phyloP scores from a whole-genome alignment of 2,329 filamentous ascomycete species.

The Diplodia corticola region DNA sequence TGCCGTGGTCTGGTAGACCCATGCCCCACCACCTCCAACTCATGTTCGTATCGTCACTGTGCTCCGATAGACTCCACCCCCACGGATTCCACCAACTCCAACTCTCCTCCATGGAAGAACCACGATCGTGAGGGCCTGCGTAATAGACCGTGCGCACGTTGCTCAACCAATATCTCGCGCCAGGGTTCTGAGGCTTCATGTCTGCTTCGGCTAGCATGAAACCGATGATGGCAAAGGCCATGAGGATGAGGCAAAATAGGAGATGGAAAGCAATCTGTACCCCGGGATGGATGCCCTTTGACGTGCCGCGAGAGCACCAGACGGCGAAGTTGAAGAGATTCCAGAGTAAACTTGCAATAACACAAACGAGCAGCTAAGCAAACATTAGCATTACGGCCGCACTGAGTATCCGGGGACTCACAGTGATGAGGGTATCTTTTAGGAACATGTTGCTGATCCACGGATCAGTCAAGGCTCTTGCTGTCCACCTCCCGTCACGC shows the following conservation, averaged over 20 bases:
- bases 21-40: not conserved
- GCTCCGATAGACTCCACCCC: too few relatives aligned
- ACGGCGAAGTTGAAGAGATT: not conserved
- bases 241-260: not conserved
- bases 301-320: not conserved
- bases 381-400: not conserved
- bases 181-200: not conserved
- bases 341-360: not conserved
- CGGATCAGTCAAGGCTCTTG: not conserved
- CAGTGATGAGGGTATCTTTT: not conserved
- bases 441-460: not conserved
- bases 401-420: not conserved
- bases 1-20: too few relatives aligned
- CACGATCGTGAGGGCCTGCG: not conserved
- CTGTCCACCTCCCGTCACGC: not conserved
- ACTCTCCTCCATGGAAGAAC: too few relatives aligned
- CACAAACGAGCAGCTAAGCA: not conserved
- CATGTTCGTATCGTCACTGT: too few relatives aligned
- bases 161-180: not conserved
- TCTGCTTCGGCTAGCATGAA: not conserved
- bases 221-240: not conserved
- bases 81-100: too few relatives aligned
- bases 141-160: not conserved
- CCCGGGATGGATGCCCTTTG: not conserved
- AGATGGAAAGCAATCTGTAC: not conserved